Conservation (phyloP, 2,329 filamentous ascomycete genomes). For the Xylaria sp. region DNA sequence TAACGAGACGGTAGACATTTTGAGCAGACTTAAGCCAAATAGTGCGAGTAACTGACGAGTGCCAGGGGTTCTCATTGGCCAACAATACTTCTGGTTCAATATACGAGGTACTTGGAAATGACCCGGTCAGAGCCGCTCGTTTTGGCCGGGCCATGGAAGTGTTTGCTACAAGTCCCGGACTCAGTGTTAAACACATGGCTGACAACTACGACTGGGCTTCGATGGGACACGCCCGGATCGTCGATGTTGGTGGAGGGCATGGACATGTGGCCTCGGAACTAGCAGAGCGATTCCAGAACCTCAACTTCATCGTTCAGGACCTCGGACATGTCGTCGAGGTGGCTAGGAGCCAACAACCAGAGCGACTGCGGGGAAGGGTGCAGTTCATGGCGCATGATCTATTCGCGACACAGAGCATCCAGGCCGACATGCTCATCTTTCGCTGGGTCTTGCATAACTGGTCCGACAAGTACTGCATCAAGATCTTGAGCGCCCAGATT, state of each 20-base stretch:
- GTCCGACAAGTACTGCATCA: conserved; percentile 52
- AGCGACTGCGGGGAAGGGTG: conserved; percentile 19
- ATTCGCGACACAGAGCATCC: conserved; percentile 36
- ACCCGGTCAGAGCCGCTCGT: not conserved
- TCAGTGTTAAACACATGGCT: not conserved
- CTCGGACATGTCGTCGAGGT: not conserved
- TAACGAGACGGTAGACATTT: conserved; percentile 51
- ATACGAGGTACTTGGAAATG: not conserved
- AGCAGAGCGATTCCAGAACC: conserved; percentile 37
- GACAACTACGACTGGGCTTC: conserved; percentile 37
- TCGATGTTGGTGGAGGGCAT: conserved; percentile 43
- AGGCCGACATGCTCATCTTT: conserved; percentile 56
- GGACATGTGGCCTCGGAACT: conserved; percentile 46
- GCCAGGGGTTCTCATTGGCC: not conserved
- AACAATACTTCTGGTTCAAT: not conserved
- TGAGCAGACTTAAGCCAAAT: too few relatives aligned
- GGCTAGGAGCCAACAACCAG: not conserved
- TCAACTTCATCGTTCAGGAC: not conserved
- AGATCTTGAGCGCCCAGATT: conserved; percentile 51
- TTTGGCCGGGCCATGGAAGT: conserved; percentile 16
- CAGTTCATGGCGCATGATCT: conserved; percentile 40
- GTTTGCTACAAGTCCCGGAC: not conserved
- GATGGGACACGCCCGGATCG: conserved; percentile 19
- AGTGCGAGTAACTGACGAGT: too few relatives aligned
- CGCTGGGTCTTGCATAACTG: conserved; percentile 60